Evolutionary conservation across 148 eudicot species (phyloP).

Genomic region (Rhododendron vialii): DNA sequence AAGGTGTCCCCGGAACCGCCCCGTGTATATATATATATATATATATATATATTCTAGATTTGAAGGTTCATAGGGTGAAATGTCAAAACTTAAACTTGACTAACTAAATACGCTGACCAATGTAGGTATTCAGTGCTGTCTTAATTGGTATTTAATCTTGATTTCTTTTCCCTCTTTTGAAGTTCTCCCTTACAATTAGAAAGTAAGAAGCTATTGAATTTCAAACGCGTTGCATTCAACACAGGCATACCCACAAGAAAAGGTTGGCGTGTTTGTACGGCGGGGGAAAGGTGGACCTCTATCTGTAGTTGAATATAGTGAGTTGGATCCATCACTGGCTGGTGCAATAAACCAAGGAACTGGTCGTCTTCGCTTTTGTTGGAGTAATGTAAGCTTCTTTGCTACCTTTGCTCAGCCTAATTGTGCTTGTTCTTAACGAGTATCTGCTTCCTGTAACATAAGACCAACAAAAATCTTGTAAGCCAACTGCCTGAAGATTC

Average conservation of each 20-base stretch:
- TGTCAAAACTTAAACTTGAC: not conserved
- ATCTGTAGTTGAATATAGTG: slow-evolving; percentile 92
- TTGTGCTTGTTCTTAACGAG: slow-evolving; percentile 1
- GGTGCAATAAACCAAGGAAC: slow-evolving; percentile 84
- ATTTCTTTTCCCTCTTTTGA: not conserved
- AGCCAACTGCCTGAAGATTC: not conserved
- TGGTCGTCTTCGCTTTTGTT: slow-evolving; percentile 90
- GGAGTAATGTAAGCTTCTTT: slow-evolving; percentile 80
- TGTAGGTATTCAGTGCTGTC: not conserved
- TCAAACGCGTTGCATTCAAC: slow-evolving; percentile 6
- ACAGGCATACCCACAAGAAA: slow-evolving; percentile 99
- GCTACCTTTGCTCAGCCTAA: slow-evolving; percentile 10
- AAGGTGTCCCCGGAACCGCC: too few species aligned
- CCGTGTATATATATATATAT: too few species aligned
- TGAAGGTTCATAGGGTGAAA: not conserved
- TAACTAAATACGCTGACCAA: not conserved
- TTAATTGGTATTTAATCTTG: not conserved
- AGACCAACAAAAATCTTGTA: not conserved
- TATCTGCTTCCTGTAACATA: not conserved
- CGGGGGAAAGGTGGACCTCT: slow-evolving; percentile 97
- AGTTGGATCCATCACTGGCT: slow-evolving; percentile 77
- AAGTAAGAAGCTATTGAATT: slow-evolving; percentile 4
- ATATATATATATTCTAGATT: not conserved
- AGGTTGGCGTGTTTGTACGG: slow-evolving; percentile 94
- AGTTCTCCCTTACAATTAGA: not conserved